A percentile compares a stretch with the other conserved stretches of the same genome.
Evolutionary conservation across 1,284 basidiomycete genomes (phyloP).

Genomic region (Fistulina hepatica): DNA sequence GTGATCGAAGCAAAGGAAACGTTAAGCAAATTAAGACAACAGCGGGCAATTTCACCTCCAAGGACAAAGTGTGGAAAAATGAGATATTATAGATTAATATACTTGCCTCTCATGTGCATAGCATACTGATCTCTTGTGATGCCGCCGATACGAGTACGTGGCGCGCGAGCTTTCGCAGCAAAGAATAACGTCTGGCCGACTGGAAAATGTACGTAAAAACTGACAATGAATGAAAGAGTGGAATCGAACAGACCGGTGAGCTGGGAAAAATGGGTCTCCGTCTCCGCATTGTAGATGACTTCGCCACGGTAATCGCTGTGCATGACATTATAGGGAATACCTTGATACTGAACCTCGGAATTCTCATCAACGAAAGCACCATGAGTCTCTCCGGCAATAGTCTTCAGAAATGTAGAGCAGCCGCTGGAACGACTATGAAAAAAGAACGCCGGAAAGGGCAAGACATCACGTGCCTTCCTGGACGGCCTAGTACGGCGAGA

Average conservation of each 20-base stretch:
- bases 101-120: slow-evolving; percentile 26
- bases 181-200: slow-evolving; percentile 59
- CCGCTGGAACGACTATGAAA: slow-evolving; percentile 25
- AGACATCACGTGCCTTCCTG: slow-evolving; percentile 26
- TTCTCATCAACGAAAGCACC: slow-evolving; percentile 48
- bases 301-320: slow-evolving; percentile 51
- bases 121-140: slow-evolving; percentile 38
- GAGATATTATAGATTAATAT: no score
- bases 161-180: slow-evolving; percentile 50
- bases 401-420: slow-evolving; percentile 65
- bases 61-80: no score
- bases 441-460: not conserved
- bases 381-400: slow-evolving; percentile 64
- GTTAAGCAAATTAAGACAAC: not conserved
- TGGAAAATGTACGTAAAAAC: not conserved
- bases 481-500: slow-evolving; percentile 43
- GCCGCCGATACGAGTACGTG: slow-evolving; percentile 34
- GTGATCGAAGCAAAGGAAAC: no score
- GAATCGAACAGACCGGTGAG: slow-evolving; percentile 34
- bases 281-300: slow-evolving; percentile 57
- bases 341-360: slow-evolving; percentile 50
- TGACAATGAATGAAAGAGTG: not conserved
- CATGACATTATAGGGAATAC: slow-evolving; percentile 44
- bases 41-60: no score
- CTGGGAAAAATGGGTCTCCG: slow-evolving; percentile 68